A percentile compares a stretch with the other conserved stretches of the same genome.
Conservation (phyloP, 1,284 basidiomycete genomes). For the Ganoderma multipileum region DNA sequence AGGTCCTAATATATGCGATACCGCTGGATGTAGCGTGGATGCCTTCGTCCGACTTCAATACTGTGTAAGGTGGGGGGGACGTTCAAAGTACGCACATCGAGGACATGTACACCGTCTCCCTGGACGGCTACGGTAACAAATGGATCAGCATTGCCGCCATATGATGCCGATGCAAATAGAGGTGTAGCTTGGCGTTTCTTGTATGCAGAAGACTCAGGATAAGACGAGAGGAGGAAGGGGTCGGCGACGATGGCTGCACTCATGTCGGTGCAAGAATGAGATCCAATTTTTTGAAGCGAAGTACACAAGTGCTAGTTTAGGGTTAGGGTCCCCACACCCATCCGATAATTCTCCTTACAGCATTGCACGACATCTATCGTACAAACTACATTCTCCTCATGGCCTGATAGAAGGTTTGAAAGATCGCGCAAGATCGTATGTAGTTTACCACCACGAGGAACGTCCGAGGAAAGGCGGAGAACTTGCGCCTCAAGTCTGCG, state of each 20-base stretch:
- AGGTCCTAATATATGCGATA: conserved; percentile 72
- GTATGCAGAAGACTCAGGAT: conserved; percentile 40
- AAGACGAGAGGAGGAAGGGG: conserved; percentile 64
- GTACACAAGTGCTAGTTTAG: conserved; percentile 28
- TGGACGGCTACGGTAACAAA: conserved; percentile 69
- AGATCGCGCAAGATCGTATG: conserved; percentile 18
- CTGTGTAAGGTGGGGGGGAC: neutral
- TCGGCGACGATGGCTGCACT: conserved; percentile 56
- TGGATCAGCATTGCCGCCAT: conserved; percentile 24
- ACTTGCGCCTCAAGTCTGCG: conserved; percentile 4
- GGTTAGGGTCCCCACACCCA: conserved; percentile 37
- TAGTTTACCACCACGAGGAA: conserved; percentile 2
- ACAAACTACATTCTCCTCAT: conserved; percentile 17
- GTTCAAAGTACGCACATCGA: conserved; percentile 55
- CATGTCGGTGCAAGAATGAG: conserved; percentile 41
- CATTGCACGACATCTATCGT: conserved; percentile 22
- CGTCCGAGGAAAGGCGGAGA: neutral
- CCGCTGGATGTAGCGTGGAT: conserved; percentile 67
- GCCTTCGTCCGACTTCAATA: conserved; percentile 47
- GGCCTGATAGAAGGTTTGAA: conserved; percentile 18
- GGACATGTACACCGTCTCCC: conserved; percentile 73
- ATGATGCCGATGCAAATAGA: conserved; percentile 21
- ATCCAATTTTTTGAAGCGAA: conserved; percentile 28
- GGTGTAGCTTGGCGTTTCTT: conserved; percentile 26
- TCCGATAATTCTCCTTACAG: conserved; percentile 31